phyloP scores from a whole-genome alignment of 495 filamentous ascomycete genomes.

The Friedmanniomyces endolithicus region DNA sequence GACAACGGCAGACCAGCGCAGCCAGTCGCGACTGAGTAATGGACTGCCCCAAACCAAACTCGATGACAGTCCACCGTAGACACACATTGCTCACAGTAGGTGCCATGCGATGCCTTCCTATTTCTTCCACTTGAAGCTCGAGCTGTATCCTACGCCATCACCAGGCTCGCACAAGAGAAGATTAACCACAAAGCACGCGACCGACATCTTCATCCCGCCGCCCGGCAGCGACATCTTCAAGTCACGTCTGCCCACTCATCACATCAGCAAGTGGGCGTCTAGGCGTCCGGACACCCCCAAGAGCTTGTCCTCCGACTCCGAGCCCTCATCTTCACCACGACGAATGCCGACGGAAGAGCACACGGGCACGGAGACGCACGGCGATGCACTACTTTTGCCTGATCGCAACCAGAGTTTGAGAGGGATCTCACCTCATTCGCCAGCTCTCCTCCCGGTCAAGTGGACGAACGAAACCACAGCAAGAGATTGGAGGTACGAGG shows the following conservation, averaged over 20 bases:
- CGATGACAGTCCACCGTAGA: not conserved
- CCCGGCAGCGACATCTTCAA: conserved; percentile 38
- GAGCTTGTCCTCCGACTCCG: conserved; percentile 3
- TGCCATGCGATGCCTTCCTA: conserved; percentile 59
- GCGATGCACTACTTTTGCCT: conserved; percentile 16
- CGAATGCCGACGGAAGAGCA: not conserved
- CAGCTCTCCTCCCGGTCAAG: conserved; percentile 7
- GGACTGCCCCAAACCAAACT: not conserved
- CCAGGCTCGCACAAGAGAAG: conserved; percentile 1
- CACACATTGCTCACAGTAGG: conserved; percentile 17
- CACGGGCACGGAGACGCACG: conserved; percentile 2
- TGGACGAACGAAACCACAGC: conserved; percentile 19
- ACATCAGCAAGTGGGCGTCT: conserved; percentile 20
- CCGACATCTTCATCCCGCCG: conserved; percentile 31
- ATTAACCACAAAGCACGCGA: conserved; percentile 4
- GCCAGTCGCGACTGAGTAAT: not conserved
- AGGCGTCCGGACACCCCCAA: conserved; percentile 10
- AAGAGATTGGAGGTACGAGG: conserved; percentile 52
- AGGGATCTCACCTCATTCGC: conserved; percentile 6
- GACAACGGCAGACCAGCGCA: not conserved
- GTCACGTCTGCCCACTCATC: conserved; percentile 33
- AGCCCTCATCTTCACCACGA: conserved; percentile 2
- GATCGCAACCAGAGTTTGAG: conserved; percentile 11
- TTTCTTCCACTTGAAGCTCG: conserved; percentile 83
- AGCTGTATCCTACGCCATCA: conserved; percentile 52